phyloP scores from a whole-genome alignment of 2,329 filamentous ascomycete genomes.

The Pseudogymnoascus sp. region DNA sequence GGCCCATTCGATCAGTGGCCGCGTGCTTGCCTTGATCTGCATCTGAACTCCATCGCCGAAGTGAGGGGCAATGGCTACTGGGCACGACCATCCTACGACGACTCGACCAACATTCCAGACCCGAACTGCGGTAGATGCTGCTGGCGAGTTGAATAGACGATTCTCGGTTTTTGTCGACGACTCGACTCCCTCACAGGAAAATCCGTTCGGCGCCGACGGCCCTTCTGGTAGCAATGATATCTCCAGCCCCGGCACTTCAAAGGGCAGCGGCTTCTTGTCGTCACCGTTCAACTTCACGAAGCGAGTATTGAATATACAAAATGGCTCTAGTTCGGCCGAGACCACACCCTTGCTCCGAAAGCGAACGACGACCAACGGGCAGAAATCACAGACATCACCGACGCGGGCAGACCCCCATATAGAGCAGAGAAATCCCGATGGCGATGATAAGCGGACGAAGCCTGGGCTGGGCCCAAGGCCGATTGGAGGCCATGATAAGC shows the following conservation, averaged over 20 bases:
- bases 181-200: background rate
- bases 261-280: conserved; percentile 10
- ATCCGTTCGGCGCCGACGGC: background rate
- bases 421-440: background rate
- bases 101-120: conserved; percentile 31
- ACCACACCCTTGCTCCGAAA: conserved; percentile 6
- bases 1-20: background rate
- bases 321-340: conserved; percentile 11
- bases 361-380: conserved; percentile 11
- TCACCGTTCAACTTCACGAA: conserved; percentile 22
- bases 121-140: conserved; percentile 37
- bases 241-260: background rate
- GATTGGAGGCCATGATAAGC: conserved; percentile 46
- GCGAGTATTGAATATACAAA: conserved; percentile 19
- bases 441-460: conserved; percentile 20
- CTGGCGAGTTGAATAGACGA: conserved; percentile 37
- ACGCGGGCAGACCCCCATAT: background rate
- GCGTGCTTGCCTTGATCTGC: background rate
- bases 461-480: conserved; percentile 34
- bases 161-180: conserved; percentile 21
- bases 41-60: background rate
- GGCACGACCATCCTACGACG: background rate
- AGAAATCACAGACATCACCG: background rate
- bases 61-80: conserved; percentile 6
- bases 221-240: background rate